Evolutionary conservation across 148 eudicot species (phyloP).

Genomic region (Fagopyrum homotropicum): DNA sequence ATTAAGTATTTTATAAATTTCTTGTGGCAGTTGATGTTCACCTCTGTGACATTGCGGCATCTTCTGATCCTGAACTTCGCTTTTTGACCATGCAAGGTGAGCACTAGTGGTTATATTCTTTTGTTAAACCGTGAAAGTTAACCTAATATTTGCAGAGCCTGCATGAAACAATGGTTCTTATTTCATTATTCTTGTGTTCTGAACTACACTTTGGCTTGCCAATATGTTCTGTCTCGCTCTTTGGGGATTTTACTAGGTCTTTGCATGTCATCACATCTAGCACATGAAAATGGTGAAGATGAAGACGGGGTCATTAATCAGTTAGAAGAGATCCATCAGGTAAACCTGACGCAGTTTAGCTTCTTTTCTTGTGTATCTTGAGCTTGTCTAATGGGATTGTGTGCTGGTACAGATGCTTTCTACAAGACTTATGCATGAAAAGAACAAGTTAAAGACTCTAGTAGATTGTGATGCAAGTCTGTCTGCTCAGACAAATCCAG

Average conservation of each 20-base stretch:
- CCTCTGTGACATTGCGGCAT: constrained; percentile 37
- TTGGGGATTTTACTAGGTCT: constrained; percentile 41
- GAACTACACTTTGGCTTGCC: background rate
- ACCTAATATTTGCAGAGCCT: too few species aligned
- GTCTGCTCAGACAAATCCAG: constrained; percentile 19
- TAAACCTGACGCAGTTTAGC: constrained; percentile 17
- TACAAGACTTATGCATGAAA: constrained; percentile 48
- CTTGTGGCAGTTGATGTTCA: constrained; percentile 25
- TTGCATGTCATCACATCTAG: constrained; percentile 58
- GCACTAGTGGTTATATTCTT: background rate
- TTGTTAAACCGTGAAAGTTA: background rate
- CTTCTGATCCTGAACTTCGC: constrained; percentile 58
- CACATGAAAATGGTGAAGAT: constrained; percentile 29
- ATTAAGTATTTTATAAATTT: background rate
- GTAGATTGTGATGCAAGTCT: constrained; percentile 20
- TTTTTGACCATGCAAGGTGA: constrained; percentile 76
- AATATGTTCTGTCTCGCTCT: background rate
- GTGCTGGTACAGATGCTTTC: constrained; percentile 41
- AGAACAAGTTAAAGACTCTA: constrained; percentile 35
- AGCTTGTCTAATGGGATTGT: background rate
- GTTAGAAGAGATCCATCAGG: constrained; percentile 80
- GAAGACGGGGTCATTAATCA: constrained; percentile 23
- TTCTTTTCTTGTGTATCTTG: background rate
- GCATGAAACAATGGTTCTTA: too few species aligned
- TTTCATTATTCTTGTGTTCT: too few species aligned